A percentile compares a stretch with the other conserved stretches of the same genome.
Conservation (phyloP, 257 asterid genomes). For the Thymus quinquecostatus region DNA sequence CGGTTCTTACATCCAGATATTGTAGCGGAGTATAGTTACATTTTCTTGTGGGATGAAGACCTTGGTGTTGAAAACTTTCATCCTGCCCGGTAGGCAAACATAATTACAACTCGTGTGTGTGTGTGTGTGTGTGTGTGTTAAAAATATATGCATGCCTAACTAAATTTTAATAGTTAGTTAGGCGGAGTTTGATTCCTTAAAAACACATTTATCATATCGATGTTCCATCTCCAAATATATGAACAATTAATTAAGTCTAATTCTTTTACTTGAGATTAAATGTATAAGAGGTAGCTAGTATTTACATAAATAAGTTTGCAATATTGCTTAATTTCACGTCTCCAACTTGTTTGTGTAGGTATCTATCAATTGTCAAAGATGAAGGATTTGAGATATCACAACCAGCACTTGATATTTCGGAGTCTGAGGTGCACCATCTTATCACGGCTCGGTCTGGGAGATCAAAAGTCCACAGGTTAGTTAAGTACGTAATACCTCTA, state of each 20-base stretch:
- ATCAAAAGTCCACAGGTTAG: conserved; percentile 71
- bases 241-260: too few species aligned
- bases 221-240: too few species aligned
- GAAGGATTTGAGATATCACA: conserved; percentile 92
- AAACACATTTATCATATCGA: too few species aligned
- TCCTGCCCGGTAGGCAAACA: conserved; percentile 57
- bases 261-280: too few species aligned
- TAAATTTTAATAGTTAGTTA: too few species aligned
- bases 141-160: too few species aligned
- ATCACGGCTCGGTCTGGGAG: conserved; percentile 73
- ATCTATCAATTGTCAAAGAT: conserved; percentile 64
- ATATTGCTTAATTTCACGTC: background rate
- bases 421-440: conserved; percentile 90
- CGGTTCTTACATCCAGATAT: conserved; percentile 80
- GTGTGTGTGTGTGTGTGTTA: background rate
- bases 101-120: too few species aligned
- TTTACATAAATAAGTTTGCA: too few species aligned
- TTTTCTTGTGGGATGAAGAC: conserved; percentile 88
- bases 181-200: too few species aligned
- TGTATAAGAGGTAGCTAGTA: background rate
- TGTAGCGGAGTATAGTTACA: conserved; percentile 59
- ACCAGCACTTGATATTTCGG: conserved; percentile 66
- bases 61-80: conserved; percentile 78
- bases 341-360: conserved; percentile 41
- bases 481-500: background rate